These are phyloP conservation scores for Brachypodium distachyon DNA, from an alignment of 202 grass and related monocot species.

Conservation along the genomic window DNA sequence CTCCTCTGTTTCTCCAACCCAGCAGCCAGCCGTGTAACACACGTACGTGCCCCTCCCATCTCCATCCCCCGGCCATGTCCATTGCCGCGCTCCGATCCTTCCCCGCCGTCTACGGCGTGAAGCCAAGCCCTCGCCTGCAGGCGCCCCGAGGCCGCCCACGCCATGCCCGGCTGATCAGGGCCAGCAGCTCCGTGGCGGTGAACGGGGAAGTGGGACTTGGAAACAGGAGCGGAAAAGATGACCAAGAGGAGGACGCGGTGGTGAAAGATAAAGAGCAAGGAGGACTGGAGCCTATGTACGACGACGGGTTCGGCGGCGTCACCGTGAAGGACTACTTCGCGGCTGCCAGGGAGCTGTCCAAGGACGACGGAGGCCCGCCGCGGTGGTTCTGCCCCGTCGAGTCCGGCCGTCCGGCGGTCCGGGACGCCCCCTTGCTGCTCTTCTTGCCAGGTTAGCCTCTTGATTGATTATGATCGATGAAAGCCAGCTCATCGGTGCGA, in stretches of 20 bases:
- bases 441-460: conserved; percentile 64
- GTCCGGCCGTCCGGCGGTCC: conserved; percentile 32
- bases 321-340: conserved; percentile 77
- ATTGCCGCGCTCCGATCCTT: conserved; percentile 5
- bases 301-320: conserved; percentile 62
- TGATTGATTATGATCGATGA: neutral
- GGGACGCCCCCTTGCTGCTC: conserved; percentile 58
- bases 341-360: conserved; percentile 38
- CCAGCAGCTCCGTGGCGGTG: conserved; percentile 21
- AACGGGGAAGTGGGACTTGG: neutral
- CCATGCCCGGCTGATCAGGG: neutral
- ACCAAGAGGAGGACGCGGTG: neutral
- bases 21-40: neutral
- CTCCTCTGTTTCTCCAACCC: neutral
- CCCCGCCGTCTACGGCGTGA: neutral
- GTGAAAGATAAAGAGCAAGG: neutral
- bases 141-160: no score
- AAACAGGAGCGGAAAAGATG: neutral
- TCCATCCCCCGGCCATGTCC: conserved; percentile 14
- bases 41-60: neutral
- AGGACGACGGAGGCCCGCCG: conserved; percentile 62
- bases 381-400: conserved; percentile 85
- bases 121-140: neutral
- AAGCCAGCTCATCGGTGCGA: neutral
- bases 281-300: conserved; percentile 42